Conservation (phyloP, 169 alveolate genomes). For the Cryptosporidium meleagridis region DNA sequence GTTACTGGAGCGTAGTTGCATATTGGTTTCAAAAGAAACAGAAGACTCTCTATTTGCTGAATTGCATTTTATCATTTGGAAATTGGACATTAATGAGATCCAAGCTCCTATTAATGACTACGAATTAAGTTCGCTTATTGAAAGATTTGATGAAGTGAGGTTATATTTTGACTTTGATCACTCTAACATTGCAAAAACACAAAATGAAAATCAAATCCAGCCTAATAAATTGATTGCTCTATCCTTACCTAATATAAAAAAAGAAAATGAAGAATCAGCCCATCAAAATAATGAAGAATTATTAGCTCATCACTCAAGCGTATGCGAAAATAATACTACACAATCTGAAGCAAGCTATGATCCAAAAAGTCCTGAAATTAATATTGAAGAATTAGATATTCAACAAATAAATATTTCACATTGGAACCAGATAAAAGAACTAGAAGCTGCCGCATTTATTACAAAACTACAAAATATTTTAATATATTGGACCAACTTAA, state of each 20-base stretch:
- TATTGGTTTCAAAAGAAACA: slow-evolving; percentile 31
- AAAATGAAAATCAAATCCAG: neutral
- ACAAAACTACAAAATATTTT: slow-evolving; percentile 31
- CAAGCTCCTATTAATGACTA: slow-evolving; percentile 42
- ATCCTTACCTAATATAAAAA: neutral
- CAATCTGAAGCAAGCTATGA: neutral
- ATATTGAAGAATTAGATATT: slow-evolving; percentile 7
- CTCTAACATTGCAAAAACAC: neutral
- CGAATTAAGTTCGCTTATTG: slow-evolving; percentile 5
- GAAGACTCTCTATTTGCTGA: slow-evolving; percentile 54
- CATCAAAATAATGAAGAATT: neutral
- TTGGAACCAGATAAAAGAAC: slow-evolving; percentile 38
- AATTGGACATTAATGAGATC: slow-evolving; percentile 40
- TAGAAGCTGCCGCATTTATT: slow-evolving; percentile 19
- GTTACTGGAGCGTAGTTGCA: slow-evolving; percentile 36
- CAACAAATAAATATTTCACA: slow-evolving; percentile 42
- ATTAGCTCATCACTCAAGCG: neutral
- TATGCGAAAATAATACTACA: neutral
- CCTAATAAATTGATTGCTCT: neutral
- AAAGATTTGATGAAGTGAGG: neutral
- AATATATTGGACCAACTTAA: slow-evolving; percentile 19
- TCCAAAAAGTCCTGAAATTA: slow-evolving; percentile 8
- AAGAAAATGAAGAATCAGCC: neutral
- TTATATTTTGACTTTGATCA: neutral
- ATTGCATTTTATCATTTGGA: slow-evolving; percentile 42